Evolutionary conservation across 768 basidiomycete species (phyloP), one percentile per base, ranked within the genome.

Genomic region (Panellus pusillus): DNA sequence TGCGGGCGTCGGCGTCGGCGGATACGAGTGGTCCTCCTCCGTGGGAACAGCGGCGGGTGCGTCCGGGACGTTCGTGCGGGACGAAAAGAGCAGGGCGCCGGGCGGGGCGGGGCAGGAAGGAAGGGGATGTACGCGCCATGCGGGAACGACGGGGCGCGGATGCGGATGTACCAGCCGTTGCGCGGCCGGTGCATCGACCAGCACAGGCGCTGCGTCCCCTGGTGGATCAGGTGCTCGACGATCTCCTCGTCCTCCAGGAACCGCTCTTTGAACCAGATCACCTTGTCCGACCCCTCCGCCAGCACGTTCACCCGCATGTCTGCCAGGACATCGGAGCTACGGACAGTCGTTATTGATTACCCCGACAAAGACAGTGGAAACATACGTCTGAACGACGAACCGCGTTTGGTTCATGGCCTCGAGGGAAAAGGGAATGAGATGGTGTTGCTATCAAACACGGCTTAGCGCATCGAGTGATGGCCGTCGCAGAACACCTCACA

Each of bases 151-250:
- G 91, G 90, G 2, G 87, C 73, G 32, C 87, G 80, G 20, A 93
- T 71, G 38, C 86, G 86, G 54, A 93, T 83, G 68, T 92, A 93
- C 91, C 91, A 93, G 41, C 91, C 91, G 27, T 86, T 81, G 52
- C 83, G 82, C 1, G 91, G 91, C 6, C 84, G 81, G 65, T 91
- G 91, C 24, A 91, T 82, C 9, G 81, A 81, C 91, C 91, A 93
- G 50, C 79, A 77, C 2, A 89, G 66, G 0, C 78, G 77, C 19
- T 79, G 81, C 4, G 80, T 83, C n/a, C 80, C 76, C 37, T 86
- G 87, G 52, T 91, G 86, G 31, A 89, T 79, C 15, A 91, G 62
- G 60, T 88, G 79, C 57, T 90, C 90, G 3, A 91, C 67, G 37
- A 91, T 90, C 66, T 91, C 89, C 5, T 83, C 75, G 50, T 91